These are phyloP conservation scores for Alternaria ethzedia DNA, from an alignment of 2,329 filamentous ascomycete species.

Conservation along the genomic window DNA sequence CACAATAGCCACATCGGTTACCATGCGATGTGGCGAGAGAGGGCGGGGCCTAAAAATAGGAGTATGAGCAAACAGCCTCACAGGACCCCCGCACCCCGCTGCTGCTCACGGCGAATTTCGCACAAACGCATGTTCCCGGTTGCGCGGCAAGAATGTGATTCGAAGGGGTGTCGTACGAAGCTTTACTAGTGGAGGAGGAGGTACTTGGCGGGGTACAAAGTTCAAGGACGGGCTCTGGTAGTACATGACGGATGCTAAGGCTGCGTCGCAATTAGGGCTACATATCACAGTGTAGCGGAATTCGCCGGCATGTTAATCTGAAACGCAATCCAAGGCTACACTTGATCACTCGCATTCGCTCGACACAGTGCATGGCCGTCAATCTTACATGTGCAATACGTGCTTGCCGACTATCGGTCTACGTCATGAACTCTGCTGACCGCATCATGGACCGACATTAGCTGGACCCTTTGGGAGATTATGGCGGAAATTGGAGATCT, in stretches of 20 bases:
- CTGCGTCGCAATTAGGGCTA: slow-evolving; percentile 1
- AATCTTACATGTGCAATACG: neutral
- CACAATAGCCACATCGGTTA: slow-evolving; percentile 1
- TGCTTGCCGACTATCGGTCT: neutral
- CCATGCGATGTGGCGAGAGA: slow-evolving; percentile 10
- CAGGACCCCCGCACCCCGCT: slow-evolving; percentile 5
- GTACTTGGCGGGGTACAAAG: slow-evolving; percentile 10
- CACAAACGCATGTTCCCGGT: slow-evolving; percentile 14
- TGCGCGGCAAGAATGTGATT: slow-evolving; percentile 10
- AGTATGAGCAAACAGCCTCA: slow-evolving; percentile 21
- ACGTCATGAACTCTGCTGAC: slow-evolving; percentile 10
- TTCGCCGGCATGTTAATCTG: slow-evolving; percentile 1
- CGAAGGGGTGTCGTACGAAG: slow-evolving; percentile 16
- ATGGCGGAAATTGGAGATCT: slow-evolving; percentile 5
- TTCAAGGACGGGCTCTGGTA: neutral
- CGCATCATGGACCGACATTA: slow-evolving; percentile 3
- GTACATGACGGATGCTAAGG: neutral
- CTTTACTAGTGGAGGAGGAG: slow-evolving; percentile 10
- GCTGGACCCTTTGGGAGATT: slow-evolving; percentile 2
- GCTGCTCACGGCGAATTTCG: neutral
- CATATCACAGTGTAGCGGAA: neutral
- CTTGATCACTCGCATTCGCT: neutral
- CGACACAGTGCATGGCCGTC: neutral
- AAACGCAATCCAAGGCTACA: slow-evolving; percentile 1
- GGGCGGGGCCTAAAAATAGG: neutral